phyloP scores from a whole-genome alignment of 139 green algal genomes.

The Gonium pectorale region DNA sequence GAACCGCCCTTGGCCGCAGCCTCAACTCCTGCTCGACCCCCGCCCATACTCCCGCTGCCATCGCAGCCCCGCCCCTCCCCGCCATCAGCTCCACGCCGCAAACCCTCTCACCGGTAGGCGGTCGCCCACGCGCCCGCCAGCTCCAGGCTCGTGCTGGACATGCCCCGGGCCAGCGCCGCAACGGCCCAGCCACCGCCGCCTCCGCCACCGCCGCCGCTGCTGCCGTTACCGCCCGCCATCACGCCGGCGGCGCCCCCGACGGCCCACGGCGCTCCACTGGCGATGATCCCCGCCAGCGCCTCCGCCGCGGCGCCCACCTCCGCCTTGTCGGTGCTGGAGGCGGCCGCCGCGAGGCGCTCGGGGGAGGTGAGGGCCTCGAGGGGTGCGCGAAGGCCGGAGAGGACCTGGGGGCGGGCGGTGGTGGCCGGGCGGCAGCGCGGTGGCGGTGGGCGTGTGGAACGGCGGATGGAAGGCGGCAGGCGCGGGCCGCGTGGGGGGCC shows the following conservation, averaged over 20 bases:
- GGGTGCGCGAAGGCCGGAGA: slow-evolving; percentile 13
- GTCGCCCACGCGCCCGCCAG: slow-evolving; percentile 64
- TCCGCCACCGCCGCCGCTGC: slow-evolving; percentile 19
- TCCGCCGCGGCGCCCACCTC: slow-evolving; percentile 70
- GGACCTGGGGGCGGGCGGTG: not conserved
- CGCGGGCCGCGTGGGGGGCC: no score
- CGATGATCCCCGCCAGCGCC: slow-evolving; percentile 72
- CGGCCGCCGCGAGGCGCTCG: slow-evolving; percentile 40
- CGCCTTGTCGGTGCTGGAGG: slow-evolving; percentile 64
- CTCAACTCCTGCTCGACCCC: no score
- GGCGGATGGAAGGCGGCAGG: no score
- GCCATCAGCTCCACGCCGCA: not conserved
- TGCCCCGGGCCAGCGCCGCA: slow-evolving; percentile 42
- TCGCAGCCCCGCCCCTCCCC: slow-evolving; percentile 15
- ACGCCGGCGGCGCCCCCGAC: not conserved
- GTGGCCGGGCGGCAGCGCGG: no score
- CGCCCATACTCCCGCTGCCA: not conserved
- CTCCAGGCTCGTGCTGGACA: slow-evolving; percentile 69
- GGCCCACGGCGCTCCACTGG: slow-evolving; percentile 44
- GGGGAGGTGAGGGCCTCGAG: slow-evolving; percentile 30
- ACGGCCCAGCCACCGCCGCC: slow-evolving; percentile 42
- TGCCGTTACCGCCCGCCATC: not conserved
- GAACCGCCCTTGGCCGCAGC: no score
- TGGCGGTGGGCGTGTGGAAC: no score
- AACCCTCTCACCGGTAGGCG: slow-evolving; percentile 25